A percentile compares a stretch with the other conserved stretches of the same genome.
phyloP scores from a whole-genome alignment of 148 eudicot species.

The Rhododendron ovatum region DNA sequence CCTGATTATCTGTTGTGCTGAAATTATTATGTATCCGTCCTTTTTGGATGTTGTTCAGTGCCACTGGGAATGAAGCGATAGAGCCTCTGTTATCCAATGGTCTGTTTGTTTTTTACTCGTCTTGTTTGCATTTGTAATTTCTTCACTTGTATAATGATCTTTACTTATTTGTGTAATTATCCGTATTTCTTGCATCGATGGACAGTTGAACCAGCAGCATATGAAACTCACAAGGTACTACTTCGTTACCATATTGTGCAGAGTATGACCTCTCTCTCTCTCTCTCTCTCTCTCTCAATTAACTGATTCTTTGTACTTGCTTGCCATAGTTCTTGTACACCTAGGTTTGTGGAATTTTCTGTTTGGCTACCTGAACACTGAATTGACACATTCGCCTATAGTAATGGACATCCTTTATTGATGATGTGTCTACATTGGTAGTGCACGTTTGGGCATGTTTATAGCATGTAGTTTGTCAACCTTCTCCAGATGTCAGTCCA shows the following conservation, averaged over 20 bases:
- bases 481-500: not conserved
- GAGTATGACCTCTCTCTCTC: not conserved
- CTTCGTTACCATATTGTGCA: conserved; percentile 1
- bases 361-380: not conserved
- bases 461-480: not conserved
- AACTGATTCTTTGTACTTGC: not conserved
- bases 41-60: conserved; percentile 40
- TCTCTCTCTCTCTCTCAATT: not conserved
- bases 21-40: not conserved
- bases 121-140: not conserved
- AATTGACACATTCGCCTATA: not conserved
- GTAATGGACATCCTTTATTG: not conserved
- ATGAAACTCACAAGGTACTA: conserved; percentile 78
- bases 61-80: conserved; percentile 52
- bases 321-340: not conserved
- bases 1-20: not conserved
- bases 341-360: not conserved
- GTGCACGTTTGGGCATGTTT: not conserved
- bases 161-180: not conserved
- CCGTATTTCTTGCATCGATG: conserved; percentile 11
- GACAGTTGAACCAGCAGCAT: conserved; percentile 62
- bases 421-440: not conserved
- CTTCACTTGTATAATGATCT: conserved; percentile 4
- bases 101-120: conserved; percentile 25
- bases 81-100: conserved; percentile 83